phyloP scores from a whole-genome alignment of 2,329 filamentous ascomycete species.

The Chalaropsis thielavioides region DNA sequence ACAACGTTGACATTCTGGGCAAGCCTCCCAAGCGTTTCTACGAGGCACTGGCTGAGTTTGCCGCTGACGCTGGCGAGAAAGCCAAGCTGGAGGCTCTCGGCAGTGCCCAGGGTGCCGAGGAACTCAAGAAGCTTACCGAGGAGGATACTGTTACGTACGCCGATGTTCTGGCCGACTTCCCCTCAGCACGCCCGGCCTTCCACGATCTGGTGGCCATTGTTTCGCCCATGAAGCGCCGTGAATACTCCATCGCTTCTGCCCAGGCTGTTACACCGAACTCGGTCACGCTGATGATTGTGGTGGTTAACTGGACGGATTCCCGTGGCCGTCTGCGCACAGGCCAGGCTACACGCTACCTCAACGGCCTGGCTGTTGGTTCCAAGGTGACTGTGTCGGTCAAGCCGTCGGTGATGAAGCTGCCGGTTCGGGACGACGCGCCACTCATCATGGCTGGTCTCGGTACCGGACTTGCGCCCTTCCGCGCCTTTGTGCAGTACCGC shows the following conservation, averaged over 20 bases:
- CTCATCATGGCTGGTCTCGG: slow-evolving; percentile 99
- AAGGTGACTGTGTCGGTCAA: slow-evolving; percentile 87
- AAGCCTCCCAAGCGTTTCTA: slow-evolving; percentile 97
- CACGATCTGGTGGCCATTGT: slow-evolving; percentile 80
- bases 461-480: slow-evolving; percentile 96
- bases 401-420: slow-evolving; percentile 98
- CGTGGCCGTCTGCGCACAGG: slow-evolving; percentile 79
- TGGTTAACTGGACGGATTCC: slow-evolving; percentile 87
- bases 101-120: slow-evolving; percentile 63
- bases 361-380: slow-evolving; percentile 56
- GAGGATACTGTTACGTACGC: slow-evolving; percentile 85
- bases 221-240: slow-evolving; percentile 80
- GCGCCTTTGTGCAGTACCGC: slow-evolving; percentile 94
- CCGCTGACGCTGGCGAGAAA: slow-evolving; percentile 68
- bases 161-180: slow-evolving; percentile 79
- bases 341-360: slow-evolving; percentile 84
- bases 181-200: slow-evolving; percentile 76
- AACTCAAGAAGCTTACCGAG: slow-evolving; percentile 85
- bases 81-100: slow-evolving; percentile 63
- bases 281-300: slow-evolving; percentile 94
- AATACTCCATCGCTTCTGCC: slow-evolving; percentile 97
- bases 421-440: slow-evolving; percentile 68
- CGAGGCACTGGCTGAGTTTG: slow-evolving; percentile 76
- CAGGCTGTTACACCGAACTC: slow-evolving; percentile 82
- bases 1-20: slow-evolving; percentile 94